Evolutionary conservation across 2,329 filamentous ascomycete species (phyloP).

Genomic region (Corinectria fuckeliana): DNA sequence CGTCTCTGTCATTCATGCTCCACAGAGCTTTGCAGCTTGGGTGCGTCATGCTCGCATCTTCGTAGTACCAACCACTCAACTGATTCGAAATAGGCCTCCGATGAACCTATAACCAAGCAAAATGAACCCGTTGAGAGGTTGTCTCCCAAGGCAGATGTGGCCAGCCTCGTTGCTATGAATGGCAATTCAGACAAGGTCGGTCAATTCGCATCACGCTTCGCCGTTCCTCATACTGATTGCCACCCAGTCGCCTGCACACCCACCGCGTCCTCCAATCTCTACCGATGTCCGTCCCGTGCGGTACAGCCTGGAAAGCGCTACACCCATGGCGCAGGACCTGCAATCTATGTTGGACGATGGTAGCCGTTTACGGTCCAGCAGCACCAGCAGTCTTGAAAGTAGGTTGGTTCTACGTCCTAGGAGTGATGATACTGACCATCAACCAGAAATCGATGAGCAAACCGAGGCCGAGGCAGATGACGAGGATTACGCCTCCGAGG

Average conservation of each 20-base stretch:
- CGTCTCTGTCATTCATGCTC: slow-evolving; percentile 90
- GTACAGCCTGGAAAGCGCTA: slow-evolving; percentile 73
- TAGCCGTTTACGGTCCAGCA: slow-evolving; percentile 67
- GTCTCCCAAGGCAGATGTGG: slow-evolving; percentile 49
- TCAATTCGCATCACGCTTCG: neutral
- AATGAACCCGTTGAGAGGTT: slow-evolving; percentile 44
- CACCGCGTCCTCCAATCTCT: slow-evolving; percentile 72
- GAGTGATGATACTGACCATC: slow-evolving; percentile 20
- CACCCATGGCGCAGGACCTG: slow-evolving; percentile 82
- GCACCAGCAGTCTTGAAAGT: slow-evolving; percentile 82
- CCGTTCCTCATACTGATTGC: slow-evolving; percentile 9
- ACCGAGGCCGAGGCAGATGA: slow-evolving; percentile 60
- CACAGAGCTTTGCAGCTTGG: slow-evolving; percentile 82
- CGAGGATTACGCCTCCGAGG: slow-evolving; percentile 56
- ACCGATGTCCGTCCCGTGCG: slow-evolving; percentile 73
- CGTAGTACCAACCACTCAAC: neutral
- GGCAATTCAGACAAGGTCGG: slow-evolving; percentile 35
- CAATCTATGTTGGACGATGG: slow-evolving; percentile 71
- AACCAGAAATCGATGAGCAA: slow-evolving; percentile 63
- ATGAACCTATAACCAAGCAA: slow-evolving; percentile 46
- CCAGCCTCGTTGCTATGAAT: slow-evolving; percentile 37
- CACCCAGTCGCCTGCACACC: slow-evolving; percentile 37
- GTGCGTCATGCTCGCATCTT: slow-evolving; percentile 53
- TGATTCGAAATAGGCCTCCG: slow-evolving; percentile 47
- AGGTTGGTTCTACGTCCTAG: slow-evolving; percentile 35